Evolutionary conservation across 139 green algal genomes (phyloP), one percentile per base, ranked within the genome.

Genomic region (Yamagishiella unicocca): DNA sequence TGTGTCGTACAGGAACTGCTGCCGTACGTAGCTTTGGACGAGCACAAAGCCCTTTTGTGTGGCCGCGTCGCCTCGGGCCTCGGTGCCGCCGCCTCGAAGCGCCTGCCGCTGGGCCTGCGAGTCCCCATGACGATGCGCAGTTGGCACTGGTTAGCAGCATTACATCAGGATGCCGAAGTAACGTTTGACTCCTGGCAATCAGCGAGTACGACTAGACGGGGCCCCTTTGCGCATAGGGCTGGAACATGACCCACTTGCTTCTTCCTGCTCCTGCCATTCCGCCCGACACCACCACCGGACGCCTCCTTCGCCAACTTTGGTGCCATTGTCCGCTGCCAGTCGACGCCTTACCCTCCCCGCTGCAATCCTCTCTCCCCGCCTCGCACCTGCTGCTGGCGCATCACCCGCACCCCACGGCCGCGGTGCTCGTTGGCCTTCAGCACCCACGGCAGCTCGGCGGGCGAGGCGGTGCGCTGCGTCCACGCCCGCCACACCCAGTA

Each of bases 401-500:
- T 75, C 10, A 85, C 79, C 1, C 61, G 58, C 42, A 85, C 79
- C 10, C 81, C 81, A 0, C 66, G 17, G 43, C 81, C 81, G 0
- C 93, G 64, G 90, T 96, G 94, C 10, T 87, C 87, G 40, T 94
- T 90, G 67, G 90, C 83, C 54, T 96, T 96, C 12, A 96, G 85
- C 68, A 95, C 94, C 94, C 94, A 96, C 42, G 92, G 82, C n/a
- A 80, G 58, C 10, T 71, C 66, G 9, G 43, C 19, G 5, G 84
- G 77, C 29, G 80, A 86, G n/a, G 21, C 19, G 14, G 75, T 27
- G 79, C 6, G 14, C 40, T 89, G 64, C 33, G 45, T 68, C 81
- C 81, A 88, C 7, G 58, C 37, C 24, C 89, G 86, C 93, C 91
- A 95, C 0, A 79, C 53, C 88, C 87, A 92, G 78, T 97, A 97